phyloP scores from a whole-genome alignment of 441 rosid genomes.

The Aquilaria agallochum region DNA sequence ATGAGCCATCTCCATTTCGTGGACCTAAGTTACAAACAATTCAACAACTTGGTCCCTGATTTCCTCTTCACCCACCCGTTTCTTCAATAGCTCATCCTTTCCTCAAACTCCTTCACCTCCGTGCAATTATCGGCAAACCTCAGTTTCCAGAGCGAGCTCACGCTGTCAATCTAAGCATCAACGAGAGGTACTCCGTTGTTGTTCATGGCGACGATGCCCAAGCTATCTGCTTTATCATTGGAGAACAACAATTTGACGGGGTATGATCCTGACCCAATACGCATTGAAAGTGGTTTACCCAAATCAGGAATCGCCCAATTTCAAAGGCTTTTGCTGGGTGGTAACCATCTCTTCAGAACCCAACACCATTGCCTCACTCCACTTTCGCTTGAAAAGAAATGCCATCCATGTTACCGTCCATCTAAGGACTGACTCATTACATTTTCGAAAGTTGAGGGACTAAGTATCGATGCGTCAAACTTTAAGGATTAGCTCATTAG shows the following conservation, averaged over 20 bases:
- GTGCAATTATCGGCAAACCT: constrained; percentile 32
- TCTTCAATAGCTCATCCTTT: constrained; percentile 72
- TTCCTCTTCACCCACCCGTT: constrained; percentile 53
- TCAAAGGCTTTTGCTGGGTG: constrained; percentile 67
- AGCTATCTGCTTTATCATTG: constrained; percentile 66
- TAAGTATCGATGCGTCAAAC: no score
- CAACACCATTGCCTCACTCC: no score
- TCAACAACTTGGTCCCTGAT: constrained; percentile 44
- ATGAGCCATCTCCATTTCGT: constrained; percentile 47
- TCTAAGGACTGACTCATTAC: no score
- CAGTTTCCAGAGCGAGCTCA: constrained; percentile 41
- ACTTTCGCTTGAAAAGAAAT: no score
- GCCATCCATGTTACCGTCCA: no score
- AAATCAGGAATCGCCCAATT: constrained; percentile 47
- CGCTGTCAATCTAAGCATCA: constrained; percentile 75
- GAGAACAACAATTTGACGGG: constrained; percentile 72
- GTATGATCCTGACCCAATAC: constrained; percentile 70
- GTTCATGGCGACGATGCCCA: constrained; percentile 68
- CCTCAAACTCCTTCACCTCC: constrained; percentile 52
- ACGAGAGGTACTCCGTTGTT: constrained; percentile 53
- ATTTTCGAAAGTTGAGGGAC: no score
- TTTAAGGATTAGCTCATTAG: no score
- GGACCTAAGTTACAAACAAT: constrained; percentile 60
- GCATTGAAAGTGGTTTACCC: constrained; percentile 38
- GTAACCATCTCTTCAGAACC: constrained; percentile 67